Evolutionary conservation across 176 grass and related monocot species (phyloP), one percentile per base, ranked within the genome.

Genomic region (Eremochloa ophiuroides): DNA sequence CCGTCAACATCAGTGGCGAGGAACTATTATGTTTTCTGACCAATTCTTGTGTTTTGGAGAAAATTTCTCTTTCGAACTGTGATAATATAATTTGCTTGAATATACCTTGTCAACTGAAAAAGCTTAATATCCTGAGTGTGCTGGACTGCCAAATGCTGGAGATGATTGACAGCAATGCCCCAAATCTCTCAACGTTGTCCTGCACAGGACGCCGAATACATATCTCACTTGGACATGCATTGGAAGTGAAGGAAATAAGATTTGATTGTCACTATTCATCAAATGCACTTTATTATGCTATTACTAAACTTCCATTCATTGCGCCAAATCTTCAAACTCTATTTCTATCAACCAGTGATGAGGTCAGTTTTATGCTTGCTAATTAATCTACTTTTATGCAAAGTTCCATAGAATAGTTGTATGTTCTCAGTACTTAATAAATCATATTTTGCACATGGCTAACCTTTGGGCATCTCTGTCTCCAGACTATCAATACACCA

Each of bases 1-100:
- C 8, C 3, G 75, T 77, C 1, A 14, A 43, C 20, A 6, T 63
- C 60, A 77, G 38, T 30, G 75, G 38, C 6, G 38, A 77, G 14
- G 38, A 77, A 28, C 38, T 77, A 63, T 61, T 43, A 28, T 1
- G 7, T 62, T 77, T 77, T 62, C 55, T 77, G 7, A 30, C 75
- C 25, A 77, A 77, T 44, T 42, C 75, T 63, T 43, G 7, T 44
- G 37, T 39, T 46, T 63, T 77, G 59, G 38, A 78, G 75, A 20
- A 46, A 28, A 4, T 46, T 29, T 18, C 18, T 8, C 38, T 78
- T 63, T 20, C 2, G 0, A 7, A 31, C 16, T 78, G 59, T 4
- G 0, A 13, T 7, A 28, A 13, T 29, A 63, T 78, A 20, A 40
- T 44, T 78, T 63, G 15, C 27, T 47, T 78, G 58, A 63, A 41